Conservation (phyloP, 1,284 basidiomycete species). For the Vanrija sp. region DNA sequence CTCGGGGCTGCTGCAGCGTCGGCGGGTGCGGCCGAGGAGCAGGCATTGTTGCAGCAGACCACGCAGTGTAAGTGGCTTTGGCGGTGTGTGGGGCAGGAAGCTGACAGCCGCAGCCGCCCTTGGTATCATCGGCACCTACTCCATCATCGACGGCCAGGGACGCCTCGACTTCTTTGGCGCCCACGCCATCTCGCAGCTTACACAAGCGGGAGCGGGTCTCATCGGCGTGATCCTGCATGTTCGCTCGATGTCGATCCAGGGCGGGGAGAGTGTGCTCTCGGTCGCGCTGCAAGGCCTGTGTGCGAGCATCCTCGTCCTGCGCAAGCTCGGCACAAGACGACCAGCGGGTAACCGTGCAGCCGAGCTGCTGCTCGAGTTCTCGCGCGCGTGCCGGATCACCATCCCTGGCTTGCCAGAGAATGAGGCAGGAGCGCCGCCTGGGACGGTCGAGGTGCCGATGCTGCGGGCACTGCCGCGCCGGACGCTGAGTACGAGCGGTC, state of each 20-base stretch:
- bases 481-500: background rate
- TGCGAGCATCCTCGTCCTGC: constrained; percentile 25
- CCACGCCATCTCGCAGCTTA: constrained; percentile 34
- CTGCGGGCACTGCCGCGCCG: constrained; percentile 26
- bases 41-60: constrained; percentile 26
- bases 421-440: constrained; percentile 4
- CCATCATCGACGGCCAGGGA: constrained; percentile 28
- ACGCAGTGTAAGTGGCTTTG: constrained; percentile 20
- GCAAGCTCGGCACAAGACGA: constrained; percentile 22
- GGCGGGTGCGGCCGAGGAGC: constrained; percentile 11
- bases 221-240: constrained; percentile 35
- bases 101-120: constrained; percentile 11
- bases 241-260: constrained; percentile 12
- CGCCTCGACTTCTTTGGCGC: constrained; percentile 34
- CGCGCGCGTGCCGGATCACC: constrained; percentile 26
- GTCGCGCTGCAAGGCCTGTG: constrained; percentile 30
- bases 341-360: constrained; percentile 32
- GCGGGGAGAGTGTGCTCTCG: constrained; percentile 17
- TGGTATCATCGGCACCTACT: constrained; percentile 35
- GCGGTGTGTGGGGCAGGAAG: background rate
- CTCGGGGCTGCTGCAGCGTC: constrained; percentile 9
- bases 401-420: constrained; percentile 17
- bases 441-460: constrained; percentile 32
- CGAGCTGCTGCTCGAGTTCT: constrained; percentile 29
- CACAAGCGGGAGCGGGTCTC: constrained; percentile 33